A percentile compares a stretch with the other conserved stretches of the same genome.
These are phyloP conservation scores for Phytophthora cactorum DNA, from an alignment of 352 stramenopile genomes.

Conservation along the genomic window DNA sequence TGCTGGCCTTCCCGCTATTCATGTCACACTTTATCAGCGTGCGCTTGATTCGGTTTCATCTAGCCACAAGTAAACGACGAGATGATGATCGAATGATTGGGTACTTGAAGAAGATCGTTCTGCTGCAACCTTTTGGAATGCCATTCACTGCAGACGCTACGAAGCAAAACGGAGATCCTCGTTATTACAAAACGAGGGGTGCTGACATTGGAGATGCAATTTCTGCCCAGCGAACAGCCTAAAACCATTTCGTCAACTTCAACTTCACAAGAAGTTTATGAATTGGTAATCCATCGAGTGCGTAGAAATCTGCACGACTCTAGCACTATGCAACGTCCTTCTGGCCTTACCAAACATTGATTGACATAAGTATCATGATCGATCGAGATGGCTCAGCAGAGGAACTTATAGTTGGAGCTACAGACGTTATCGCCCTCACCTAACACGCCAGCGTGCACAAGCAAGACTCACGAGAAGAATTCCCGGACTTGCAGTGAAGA, in stretches of 20 bases:
- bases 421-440: conserved; percentile 16
- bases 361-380: conserved; percentile 28
- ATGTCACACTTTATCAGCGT: conserved; percentile 29
- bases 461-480: too few relatives aligned
- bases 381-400: conserved; percentile 7
- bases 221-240: conserved; percentile 18
- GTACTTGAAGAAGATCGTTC: conserved; percentile 32
- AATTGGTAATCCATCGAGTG: conserved; percentile 38
- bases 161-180: conserved; percentile 11
- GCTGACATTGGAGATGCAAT: conserved; percentile 46
- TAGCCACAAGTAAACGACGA: neutral
- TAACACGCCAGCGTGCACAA: too few relatives aligned
- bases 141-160: neutral
- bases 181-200: conserved; percentile 32
- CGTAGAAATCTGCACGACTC: conserved; percentile 2
- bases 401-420: conserved; percentile 17
- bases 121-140: conserved; percentile 34
- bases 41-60: neutral
- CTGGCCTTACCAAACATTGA: conserved; percentile 8
- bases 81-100: conserved; percentile 27
- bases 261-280: conserved; percentile 12
- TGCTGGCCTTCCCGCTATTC: conserved; percentile 21
- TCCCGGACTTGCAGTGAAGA: too few relatives aligned
- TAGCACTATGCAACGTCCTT: neutral
- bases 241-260: neutral